Evolutionary conservation across 2,329 filamentous ascomycete genomes (phyloP), one percentile per base, ranked within the genome.

Genomic region (Aspergillus puulaauensis): DNA sequence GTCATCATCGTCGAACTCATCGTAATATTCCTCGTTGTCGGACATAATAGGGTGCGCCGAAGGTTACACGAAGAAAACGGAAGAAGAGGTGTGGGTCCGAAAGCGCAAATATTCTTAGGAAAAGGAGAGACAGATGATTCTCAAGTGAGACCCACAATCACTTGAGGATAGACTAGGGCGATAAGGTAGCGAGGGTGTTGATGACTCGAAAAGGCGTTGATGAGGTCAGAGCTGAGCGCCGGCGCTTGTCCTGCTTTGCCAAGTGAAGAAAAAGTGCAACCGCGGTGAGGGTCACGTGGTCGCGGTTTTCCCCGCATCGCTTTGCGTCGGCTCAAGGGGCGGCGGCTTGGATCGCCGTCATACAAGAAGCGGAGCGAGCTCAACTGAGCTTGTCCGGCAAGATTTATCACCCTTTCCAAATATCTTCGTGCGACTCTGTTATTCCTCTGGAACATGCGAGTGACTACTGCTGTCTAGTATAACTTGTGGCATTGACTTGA

Each of bases 21-120:
- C 73, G 37, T 71, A 71, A 48, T 69, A 73, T 6, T 72, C 70
- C 46, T 75, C 73, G 52, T 75, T 72, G 58, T 75, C 73, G 53
- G 73, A 75, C 73, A 75, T 75, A 54, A 46, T 60, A 44, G n/a
- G 23, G 39, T 24, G 49, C 39, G 47, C 41, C 21, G 2, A 15
- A 7, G 19, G 39, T 35, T 37, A 35, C 44, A 44, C n/a, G 17
- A 27, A 45, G 37, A 21, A 33, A 31, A 17, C 11, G 19, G 39
- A 33, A 15, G 14, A 52, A 33, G 44, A 35, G 40, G 27, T 21
- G 44, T 35, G 27, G 37, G 17, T 47, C 39, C 11, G 27, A 49
- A 37, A 47, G 37, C 9, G 46, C 31, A 47, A 31, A 12, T 52
- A 37, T 31, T 12, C 39, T 15, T 5, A 31, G 19, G 27, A 4